Evolutionary conservation across 2,329 filamentous ascomycete genomes (phyloP), one percentile per base, ranked within the genome.

Genomic region (Ambrosiella beaveri): DNA sequence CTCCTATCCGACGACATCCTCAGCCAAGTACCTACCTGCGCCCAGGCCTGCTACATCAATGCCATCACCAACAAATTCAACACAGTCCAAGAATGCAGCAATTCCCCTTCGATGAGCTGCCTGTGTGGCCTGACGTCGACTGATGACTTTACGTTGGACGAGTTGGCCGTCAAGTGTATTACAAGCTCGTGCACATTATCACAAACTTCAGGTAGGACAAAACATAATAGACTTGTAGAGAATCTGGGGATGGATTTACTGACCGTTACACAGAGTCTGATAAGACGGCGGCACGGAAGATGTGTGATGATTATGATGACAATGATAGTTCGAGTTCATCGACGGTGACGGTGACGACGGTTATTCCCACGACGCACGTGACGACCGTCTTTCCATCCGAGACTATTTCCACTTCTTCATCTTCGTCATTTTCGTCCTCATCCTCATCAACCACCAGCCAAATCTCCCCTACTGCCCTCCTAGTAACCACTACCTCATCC

Each of bases 81-180:
- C 8, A 44, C 57, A 13, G 45, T 44, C 13, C 44, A 44, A 9
- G 36, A 54, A 13, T 58, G 59, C 17, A 52, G 51, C 6, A 12
- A 45, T 37, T 47, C 56, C 5, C 56, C 56, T 12, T 56, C 56
- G 15, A 19, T 61, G 47, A 7, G 53, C 9, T 61, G 56, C 13
- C 7, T 58, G 38, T 61, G 59, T 44, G 49, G 49, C 7, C 27
- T 61, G 17, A 57, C 27, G 41, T 57, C 56, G 35, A 56, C 41
- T 6, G 17, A 53, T 11, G 59, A 27, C 2, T 15, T 53, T 17
- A 56, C 53, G 4, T 37, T 57, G 1, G 39, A 45, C 35, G 59
- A 54, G 38, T 49, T 53, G 35, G 45, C 53, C 35, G 52, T 51
- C n/a, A 56, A 50, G 7, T 61, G 59, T 41, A 56, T 61, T n/a